Conservation (phyloP, 2,329 filamentous ascomycete species). For the Fusarium paranaense region DNA sequence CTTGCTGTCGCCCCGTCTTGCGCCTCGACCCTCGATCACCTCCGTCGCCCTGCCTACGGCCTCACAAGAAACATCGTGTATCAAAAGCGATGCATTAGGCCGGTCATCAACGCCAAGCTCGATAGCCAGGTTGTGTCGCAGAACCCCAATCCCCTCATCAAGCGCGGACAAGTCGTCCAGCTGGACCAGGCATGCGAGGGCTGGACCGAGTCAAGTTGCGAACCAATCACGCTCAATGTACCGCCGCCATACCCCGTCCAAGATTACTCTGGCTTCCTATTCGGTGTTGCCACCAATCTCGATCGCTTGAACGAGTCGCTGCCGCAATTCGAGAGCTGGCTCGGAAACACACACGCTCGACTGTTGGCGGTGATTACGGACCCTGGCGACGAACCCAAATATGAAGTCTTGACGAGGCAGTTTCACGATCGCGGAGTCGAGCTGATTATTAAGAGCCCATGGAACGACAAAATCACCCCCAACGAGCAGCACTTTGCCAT, state of each 20-base stretch:
- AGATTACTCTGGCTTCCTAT: conserved; percentile 64
- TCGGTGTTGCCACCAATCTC: conserved; percentile 67
- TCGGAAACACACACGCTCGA: conserved; percentile 61
- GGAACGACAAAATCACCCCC: conserved; percentile 51
- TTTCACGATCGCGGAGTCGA: conserved; percentile 49
- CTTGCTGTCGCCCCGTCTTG: conserved; percentile 40
- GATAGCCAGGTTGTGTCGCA: conserved; percentile 54
- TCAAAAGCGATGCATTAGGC: conserved; percentile 58
- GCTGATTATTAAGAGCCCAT: conserved; percentile 49
- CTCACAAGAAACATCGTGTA: conserved; percentile 58
- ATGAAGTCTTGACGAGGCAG: conserved; percentile 45
- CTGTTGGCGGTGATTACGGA: conserved; percentile 66
- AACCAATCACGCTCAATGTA: conserved; percentile 61
- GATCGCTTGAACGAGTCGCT: conserved; percentile 63
- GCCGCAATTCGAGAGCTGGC: conserved; percentile 66
- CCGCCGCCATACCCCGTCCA: conserved; percentile 56
- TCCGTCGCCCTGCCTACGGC: conserved; percentile 45
- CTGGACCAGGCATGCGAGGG: conserved; percentile 44
- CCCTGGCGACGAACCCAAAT: conserved; percentile 43
- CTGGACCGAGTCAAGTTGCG: conserved; percentile 45
- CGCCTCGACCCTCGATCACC: conserved; percentile 44
- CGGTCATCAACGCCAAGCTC: conserved; percentile 47
- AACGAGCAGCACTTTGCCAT: conserved; percentile 70
- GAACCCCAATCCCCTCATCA: conserved; percentile 53
- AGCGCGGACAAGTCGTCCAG: conserved; percentile 46